phyloP scores from a whole-genome alignment of 306 rosid species.

The Acmispon strigosus region DNA sequence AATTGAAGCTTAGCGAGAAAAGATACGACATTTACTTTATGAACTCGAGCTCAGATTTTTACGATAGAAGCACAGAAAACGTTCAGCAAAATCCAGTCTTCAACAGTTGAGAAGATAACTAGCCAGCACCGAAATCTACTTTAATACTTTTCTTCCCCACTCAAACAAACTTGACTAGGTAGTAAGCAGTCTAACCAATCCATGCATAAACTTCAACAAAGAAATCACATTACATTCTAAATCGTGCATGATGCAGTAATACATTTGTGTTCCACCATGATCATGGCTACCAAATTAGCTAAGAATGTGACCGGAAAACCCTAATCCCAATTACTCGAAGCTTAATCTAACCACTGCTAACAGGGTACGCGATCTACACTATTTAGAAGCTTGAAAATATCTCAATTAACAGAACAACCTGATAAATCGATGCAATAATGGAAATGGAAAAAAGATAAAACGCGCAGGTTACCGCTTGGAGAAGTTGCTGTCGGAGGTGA shows the following conservation, averaged over 20 bases:
- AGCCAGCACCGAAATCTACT: too few relatives aligned
- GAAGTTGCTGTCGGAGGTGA: constrained; percentile 63
- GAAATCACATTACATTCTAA: background rate
- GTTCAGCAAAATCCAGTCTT: background rate
- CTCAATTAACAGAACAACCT: background rate
- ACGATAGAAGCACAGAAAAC: background rate
- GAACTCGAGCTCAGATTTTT: background rate
- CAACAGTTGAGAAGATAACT: background rate
- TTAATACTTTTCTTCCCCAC: too few relatives aligned
- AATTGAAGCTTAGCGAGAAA: background rate
- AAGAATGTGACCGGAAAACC: background rate
- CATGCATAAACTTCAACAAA: background rate
- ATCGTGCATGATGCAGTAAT: background rate
- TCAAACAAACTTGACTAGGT: too few relatives aligned
- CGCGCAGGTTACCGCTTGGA: constrained; percentile 52
- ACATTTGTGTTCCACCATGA: background rate
- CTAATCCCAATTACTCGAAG: background rate
- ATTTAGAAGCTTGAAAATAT: background rate
- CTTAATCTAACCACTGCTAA: background rate
- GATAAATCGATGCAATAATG: background rate
- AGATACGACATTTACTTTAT: too few relatives aligned
- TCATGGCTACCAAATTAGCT: background rate
- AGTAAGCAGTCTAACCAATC: background rate
- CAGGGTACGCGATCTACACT: background rate
- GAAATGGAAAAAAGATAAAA: background rate